Percentiles rank a stretch among this genome's conserved stretches.
Conservation (phyloP, 169 alveolate genomes). For the Eimeria nieschulzi region DNA sequence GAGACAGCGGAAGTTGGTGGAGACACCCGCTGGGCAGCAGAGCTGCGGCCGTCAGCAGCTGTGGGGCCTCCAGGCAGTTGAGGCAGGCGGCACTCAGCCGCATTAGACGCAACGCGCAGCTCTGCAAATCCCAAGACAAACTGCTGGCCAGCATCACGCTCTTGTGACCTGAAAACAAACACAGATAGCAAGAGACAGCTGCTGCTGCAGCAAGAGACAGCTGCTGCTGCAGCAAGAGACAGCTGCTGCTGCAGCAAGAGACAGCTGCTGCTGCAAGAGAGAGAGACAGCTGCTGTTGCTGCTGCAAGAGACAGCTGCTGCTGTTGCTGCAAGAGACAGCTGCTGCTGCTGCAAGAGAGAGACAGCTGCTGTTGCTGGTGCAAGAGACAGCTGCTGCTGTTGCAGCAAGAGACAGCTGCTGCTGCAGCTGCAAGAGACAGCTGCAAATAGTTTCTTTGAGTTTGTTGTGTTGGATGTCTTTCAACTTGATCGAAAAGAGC, state of each 20-base stretch:
- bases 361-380: too few species aligned
- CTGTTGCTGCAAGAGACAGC: too few species aligned
- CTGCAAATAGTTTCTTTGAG: too few species aligned
- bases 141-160: conserved; percentile 24
- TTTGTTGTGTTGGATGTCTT: too few species aligned
- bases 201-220: not conserved
- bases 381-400: too few species aligned
- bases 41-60: conserved; percentile 3
- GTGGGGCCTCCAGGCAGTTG: conserved; percentile 11
- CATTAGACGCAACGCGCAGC: conserved; percentile 37
- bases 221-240: not conserved
- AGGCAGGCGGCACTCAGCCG: not conserved
- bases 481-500: too few species aligned
- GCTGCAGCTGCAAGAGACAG: too few species aligned
- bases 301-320: too few species aligned
- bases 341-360: not conserved
- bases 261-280: too few species aligned
- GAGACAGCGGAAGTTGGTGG: not conserved
- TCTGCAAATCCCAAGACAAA: conserved; percentile 35
- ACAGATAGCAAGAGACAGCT: not conserved
- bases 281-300: too few species aligned
- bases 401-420: too few species aligned
- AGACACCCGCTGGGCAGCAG: not conserved
- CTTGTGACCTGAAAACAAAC: conserved; percentile 13
- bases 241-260: too few species aligned